phyloP scores from a whole-genome alignment of 257 asterid species.

The Solanum megistacrolobum region DNA sequence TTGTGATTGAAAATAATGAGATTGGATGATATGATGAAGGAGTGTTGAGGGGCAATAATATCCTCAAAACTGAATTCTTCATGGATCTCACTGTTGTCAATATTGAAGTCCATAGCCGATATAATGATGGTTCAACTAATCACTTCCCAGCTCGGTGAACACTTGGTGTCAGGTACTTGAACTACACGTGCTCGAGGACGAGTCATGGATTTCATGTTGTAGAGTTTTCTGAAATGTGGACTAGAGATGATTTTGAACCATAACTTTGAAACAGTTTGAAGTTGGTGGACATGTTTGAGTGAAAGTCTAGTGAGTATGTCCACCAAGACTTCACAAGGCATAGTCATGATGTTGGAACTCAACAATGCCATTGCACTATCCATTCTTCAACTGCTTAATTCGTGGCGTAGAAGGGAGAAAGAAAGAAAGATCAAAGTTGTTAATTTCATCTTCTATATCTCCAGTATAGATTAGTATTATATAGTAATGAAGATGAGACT shows the following conservation, averaged over 20 bases:
- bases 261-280: neutral
- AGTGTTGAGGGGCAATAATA: neutral
- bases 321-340: neutral
- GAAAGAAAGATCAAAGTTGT: neutral
- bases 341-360: neutral
- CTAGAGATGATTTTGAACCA: neutral
- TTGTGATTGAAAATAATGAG: neutral
- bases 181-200: neutral
- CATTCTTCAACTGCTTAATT: neutral
- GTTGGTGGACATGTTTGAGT: neutral
- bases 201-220: neutral
- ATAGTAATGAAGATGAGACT: neutral
- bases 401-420: neutral
- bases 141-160: neutral
- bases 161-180: neutral
- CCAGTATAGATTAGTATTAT: neutral
- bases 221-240: neutral
- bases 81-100: neutral
- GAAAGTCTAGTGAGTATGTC: neutral
- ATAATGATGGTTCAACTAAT: neutral
- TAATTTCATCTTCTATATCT: neutral
- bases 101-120: neutral
- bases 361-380: neutral
- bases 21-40: neutral
- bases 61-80: neutral